phyloP scores from a whole-genome alignment of 352 stramenopile species.

The Elongisporangium prolatum region DNA sequence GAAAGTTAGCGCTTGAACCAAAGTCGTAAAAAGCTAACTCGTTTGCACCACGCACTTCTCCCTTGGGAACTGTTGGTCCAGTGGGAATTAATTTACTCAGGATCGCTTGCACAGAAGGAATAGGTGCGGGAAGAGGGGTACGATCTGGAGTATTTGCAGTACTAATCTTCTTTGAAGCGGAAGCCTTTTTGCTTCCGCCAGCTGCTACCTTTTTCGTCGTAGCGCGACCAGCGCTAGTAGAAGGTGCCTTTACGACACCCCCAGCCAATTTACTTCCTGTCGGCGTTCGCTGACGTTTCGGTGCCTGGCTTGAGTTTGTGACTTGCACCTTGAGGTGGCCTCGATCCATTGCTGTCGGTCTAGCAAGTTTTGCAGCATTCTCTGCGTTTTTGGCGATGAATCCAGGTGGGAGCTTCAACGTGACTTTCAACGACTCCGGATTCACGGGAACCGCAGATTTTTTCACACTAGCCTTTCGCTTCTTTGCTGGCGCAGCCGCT shows the following conservation, averaged over 20 bases:
- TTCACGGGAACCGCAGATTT: conserved; percentile 7
- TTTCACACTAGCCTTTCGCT: conserved; percentile 13
- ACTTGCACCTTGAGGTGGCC: conserved; percentile 38
- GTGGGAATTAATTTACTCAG: conserved; percentile 56
- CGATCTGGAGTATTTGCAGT: conserved; percentile 3
- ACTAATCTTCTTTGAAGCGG: not conserved
- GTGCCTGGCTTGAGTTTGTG: conserved; percentile 28
- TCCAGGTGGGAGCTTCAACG: conserved; percentile 47
- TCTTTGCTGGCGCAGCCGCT: conserved; percentile 12
- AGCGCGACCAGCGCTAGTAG: conserved; percentile 8
- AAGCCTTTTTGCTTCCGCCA: conserved; percentile 5
- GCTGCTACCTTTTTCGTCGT: conserved; percentile 17
- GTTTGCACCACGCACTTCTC: conserved; percentile 53
- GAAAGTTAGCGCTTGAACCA: conserved; percentile 13
- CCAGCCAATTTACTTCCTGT: conserved; percentile 12
- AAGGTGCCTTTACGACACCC: conserved; percentile 7
- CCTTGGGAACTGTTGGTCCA: conserved; percentile 43
- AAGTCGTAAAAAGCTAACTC: conserved; percentile 47
- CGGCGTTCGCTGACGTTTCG: conserved; percentile 28
- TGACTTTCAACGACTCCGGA: conserved; percentile 47
- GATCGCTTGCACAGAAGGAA: conserved; percentile 21
- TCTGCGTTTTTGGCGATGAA: conserved; percentile 31
- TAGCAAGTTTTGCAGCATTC: not conserved
- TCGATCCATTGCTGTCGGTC: conserved; percentile 9
- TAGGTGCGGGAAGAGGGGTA: not conserved